Evolutionary conservation across 2,329 filamentous ascomycete genomes (phyloP).

Genomic region (Claviceps quebecensis): DNA sequence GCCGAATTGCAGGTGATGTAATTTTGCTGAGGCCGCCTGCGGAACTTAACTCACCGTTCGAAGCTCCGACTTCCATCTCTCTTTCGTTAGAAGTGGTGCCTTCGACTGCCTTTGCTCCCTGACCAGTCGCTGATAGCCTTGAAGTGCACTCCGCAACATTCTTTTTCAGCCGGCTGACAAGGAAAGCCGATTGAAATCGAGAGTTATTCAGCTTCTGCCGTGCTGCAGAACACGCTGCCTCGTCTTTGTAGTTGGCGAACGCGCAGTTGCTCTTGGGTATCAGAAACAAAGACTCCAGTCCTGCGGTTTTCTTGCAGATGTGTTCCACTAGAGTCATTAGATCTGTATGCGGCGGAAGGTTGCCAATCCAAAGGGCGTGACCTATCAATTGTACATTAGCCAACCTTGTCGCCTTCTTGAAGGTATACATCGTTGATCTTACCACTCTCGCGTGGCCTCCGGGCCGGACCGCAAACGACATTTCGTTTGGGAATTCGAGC

Average conservation of each 20-base stretch:
- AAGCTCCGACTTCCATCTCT: background rate
- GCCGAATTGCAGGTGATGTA: background rate
- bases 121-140: slow-evolving; percentile 37
- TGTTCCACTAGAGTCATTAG: slow-evolving; percentile 80
- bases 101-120: slow-evolving; percentile 24
- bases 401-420: background rate
- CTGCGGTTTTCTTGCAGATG: slow-evolving; percentile 64
- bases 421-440: slow-evolving; percentile 16
- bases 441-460: slow-evolving; percentile 45
- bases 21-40: slow-evolving; percentile 1
- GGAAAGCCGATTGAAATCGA: slow-evolving; percentile 67
- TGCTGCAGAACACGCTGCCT: slow-evolving; percentile 58
- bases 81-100: background rate
- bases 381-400: slow-evolving; percentile 28
- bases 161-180: slow-evolving; percentile 71
- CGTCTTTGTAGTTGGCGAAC: slow-evolving; percentile 87
- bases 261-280: slow-evolving; percentile 97
- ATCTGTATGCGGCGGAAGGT: slow-evolving; percentile 71
- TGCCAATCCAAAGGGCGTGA: slow-evolving; percentile 91
- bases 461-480: slow-evolving; percentile 20
- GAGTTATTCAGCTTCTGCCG: slow-evolving; percentile 83
- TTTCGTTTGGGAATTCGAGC: slow-evolving; percentile 8
- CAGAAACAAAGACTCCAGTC: slow-evolving; percentile 79
- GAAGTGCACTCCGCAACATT: slow-evolving; percentile 31
- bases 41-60: slow-evolving; percentile 5